Base-by-base conservation (phyloP, 768 basidiomycete species). In the Sarcodon aspratus region DNA sequence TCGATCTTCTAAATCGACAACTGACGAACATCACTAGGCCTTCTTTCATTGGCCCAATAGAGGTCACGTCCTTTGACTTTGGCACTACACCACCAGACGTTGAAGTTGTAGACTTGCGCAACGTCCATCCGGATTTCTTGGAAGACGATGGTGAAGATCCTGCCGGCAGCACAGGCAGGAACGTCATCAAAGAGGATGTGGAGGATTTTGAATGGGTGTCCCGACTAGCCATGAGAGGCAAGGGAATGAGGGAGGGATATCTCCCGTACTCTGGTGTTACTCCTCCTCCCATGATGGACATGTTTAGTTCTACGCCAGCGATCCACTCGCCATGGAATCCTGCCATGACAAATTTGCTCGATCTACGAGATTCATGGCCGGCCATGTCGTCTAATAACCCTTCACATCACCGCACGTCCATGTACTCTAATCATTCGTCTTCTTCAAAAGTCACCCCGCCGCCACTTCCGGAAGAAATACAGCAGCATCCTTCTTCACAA, bases 111-210 rank as follows among this genome's bases (percentile, higher is more conserved):
- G 96, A 96, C 67, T 67, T 98, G 46, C 76, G 91, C 44, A 92
- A 97, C 70, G 90, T 98, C 50, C 90, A 94, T 66, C 82, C 81
- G 47, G 94, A 95, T 62, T 98, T 98, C 60, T 77, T 96, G 48
- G 88, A 93, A 51, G 86, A 85, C 55, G 71, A 76, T 35, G 71
- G 69, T 3, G 79, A 80, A 0, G 78, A 82, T 13, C 40, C 15
- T 17, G 7, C 27, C 5, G 40, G 9, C 40, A 42, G 40, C 17
- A 42, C 40, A 5, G 8, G 40, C 40, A 15, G 9, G 17, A 13
- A 9, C 9, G 27, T 9, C 40, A 15, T 42, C 17, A 42, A 13
- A 13, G 27, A 9, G 40, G 9, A 9, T n/a, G 82, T 82, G 37
- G 81, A 84, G n/a, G 85, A 88, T 17, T 88, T 80, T 53, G 86